Evolutionary conservation across 495 filamentous ascomycete species (phyloP).

Genomic region (Peziza echinospora): DNA sequence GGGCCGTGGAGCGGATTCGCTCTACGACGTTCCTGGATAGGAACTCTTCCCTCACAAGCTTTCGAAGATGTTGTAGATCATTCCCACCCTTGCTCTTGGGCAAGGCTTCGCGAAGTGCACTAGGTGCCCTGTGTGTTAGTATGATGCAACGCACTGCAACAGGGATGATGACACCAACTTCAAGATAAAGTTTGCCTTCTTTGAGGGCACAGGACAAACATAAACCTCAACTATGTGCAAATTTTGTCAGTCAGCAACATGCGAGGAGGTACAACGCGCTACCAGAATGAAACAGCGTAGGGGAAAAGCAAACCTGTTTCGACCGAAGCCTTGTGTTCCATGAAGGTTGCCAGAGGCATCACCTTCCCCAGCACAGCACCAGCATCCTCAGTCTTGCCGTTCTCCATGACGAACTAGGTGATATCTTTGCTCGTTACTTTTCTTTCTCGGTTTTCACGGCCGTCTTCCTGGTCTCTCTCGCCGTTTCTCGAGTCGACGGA

Average conservation of each 20-base stretch:
- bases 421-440: no score
- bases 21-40: conserved; percentile 33
- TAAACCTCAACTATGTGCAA: conserved; percentile 26
- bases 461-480: no score
- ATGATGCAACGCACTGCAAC: no score
- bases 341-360: conserved; percentile 33
- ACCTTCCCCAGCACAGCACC: conserved; percentile 12
- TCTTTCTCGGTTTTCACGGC: no score
- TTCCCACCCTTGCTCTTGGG: background rate
- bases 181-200: conserved; percentile 30
- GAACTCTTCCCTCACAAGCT: conserved; percentile 50
- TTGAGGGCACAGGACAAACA: conserved; percentile 31
- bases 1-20: conserved; percentile 9
- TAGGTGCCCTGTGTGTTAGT: no score
- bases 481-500: no score
- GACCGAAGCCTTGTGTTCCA: conserved; percentile 28
- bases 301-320: conserved; percentile 10
- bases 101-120: conserved; percentile 13
- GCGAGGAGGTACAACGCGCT: no score
- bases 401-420: background rate
- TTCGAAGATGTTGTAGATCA: conserved; percentile 55
- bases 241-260: no score
- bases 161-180: conserved; percentile 18
- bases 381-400: background rate
- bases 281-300: background rate